These are phyloP conservation scores for Neurospora sp. DNA, from an alignment of 495 filamentous ascomycete genomes.

Conservation along the genomic window DNA sequence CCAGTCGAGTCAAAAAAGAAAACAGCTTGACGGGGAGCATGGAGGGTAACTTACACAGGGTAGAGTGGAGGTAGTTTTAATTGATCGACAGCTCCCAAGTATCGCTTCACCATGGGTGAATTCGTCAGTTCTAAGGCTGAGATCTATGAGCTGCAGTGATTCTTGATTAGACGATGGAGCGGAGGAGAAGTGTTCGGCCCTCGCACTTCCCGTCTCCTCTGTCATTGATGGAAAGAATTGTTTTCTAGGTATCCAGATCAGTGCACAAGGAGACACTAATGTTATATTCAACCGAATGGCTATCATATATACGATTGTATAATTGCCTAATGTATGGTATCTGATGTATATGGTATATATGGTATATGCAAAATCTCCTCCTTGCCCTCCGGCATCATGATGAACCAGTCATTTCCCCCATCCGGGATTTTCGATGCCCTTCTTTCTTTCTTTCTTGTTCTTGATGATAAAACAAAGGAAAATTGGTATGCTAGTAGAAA, in stretches of 20 bases:
- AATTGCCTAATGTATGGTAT: neutral
- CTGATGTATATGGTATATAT: neutral
- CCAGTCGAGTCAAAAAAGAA: too few relatives aligned
- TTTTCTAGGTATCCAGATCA: neutral
- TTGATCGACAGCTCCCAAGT: neutral
- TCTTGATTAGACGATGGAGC: too few relatives aligned
- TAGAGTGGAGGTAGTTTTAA: neutral
- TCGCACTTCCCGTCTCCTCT: too few relatives aligned
- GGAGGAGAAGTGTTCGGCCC: too few relatives aligned
- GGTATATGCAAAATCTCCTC: neutral
- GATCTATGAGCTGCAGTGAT: neutral
- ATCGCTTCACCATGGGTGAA: neutral
- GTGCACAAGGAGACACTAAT: neutral
- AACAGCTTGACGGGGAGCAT: too few relatives aligned
- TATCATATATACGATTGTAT: neutral
- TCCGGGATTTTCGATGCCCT: neutral
- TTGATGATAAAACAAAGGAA: neutral
- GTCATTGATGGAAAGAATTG: neutral
- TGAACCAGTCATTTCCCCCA: neutral
- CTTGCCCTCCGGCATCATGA: neutral
- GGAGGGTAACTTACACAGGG: neutral
- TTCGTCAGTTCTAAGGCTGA: neutral
- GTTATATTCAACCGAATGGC: neutral
- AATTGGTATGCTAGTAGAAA: neutral
- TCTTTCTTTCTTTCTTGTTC: neutral